Base-by-base conservation (phyloP, 2,329 filamentous ascomycete genomes). In the Fusarium tjaetaba region DNA sequence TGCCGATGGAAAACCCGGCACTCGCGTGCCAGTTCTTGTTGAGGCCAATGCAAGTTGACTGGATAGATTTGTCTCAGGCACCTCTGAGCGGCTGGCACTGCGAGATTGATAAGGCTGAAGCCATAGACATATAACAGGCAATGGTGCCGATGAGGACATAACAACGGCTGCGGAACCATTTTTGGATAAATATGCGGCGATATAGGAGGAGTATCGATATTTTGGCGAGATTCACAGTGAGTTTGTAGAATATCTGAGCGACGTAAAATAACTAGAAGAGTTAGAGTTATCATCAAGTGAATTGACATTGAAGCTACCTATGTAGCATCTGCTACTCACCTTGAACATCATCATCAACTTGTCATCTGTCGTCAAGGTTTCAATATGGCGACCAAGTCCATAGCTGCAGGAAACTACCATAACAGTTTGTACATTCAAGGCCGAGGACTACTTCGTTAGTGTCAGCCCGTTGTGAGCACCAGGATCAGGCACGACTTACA, bases 171-270 rank as follows among this genome's bases (percentile, higher is more conserved):
- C 84, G 82, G 72, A 89, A 88, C 78, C 81, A 84, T 51, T 80
- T 80, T 52, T 85, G 81, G 28, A 85, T 80, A 65, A 89, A 89
- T 52, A 89, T 87, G 32, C 86, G 85, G 28, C 87, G 85, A 72
- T 89, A 90, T 24, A 89, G 82, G 7, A 88, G 79, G 11, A 88
- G 77, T 58, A 88, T 87, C 6, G 87, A 88, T 4, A 84, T 78
- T 72, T 89, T 89, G 5, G 86, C 88, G 38, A 88, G 79, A 75
- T 86, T 87, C 66, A 89, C 85, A 46, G 85, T 85, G 70, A 87
- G 78, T 72, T 89, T 89, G 79, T 89, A 89, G 66, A 87, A 85
- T 58, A 86, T 84, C 71, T 89, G 87, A 6, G 85, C 83, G 32
- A 86, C 77, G 68, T 85, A 88, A 76, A 88, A 89, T 26, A 84